Conservation (phyloP, 345 rosid species). For the Syzygium aqueum region DNA sequence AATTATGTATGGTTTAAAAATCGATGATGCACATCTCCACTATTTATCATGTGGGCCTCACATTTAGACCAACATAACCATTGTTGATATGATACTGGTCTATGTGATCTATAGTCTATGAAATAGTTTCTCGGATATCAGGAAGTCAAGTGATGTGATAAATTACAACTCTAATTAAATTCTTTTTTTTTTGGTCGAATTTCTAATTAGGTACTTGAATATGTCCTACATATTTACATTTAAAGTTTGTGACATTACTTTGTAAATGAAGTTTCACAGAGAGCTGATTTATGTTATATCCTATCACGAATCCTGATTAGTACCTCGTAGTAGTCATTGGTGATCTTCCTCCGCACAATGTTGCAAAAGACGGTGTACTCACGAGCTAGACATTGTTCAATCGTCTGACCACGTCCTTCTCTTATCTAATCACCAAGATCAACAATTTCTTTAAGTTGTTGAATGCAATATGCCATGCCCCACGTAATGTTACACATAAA, state of each 20-base stretch:
- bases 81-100: not conserved
- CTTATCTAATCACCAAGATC: not conserved
- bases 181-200: no score
- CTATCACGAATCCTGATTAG: not conserved
- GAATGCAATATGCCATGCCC: not conserved
- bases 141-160: not conserved
- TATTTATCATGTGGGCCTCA: not conserved
- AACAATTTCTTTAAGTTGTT: not conserved
- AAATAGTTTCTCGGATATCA: not conserved
- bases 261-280: no score
- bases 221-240: not conserved
- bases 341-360: not conserved
- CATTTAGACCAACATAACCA: not conserved
- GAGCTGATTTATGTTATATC: no score
- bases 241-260: not conserved
- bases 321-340: constrained; percentile 7
- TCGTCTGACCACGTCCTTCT: constrained; percentile 4
- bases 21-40: not conserved
- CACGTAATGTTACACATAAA: not conserved
- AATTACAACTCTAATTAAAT: not conserved
- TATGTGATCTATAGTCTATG: not conserved
- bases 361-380: constrained; percentile 5
- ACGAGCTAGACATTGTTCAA: constrained; percentile 5
- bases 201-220: not conserved
- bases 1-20: not conserved